Evolutionary conservation across 1,284 basidiomycete species (phyloP), one percentile per base, ranked within the genome.

Genomic region (Ganoderma leucocontextum): DNA sequence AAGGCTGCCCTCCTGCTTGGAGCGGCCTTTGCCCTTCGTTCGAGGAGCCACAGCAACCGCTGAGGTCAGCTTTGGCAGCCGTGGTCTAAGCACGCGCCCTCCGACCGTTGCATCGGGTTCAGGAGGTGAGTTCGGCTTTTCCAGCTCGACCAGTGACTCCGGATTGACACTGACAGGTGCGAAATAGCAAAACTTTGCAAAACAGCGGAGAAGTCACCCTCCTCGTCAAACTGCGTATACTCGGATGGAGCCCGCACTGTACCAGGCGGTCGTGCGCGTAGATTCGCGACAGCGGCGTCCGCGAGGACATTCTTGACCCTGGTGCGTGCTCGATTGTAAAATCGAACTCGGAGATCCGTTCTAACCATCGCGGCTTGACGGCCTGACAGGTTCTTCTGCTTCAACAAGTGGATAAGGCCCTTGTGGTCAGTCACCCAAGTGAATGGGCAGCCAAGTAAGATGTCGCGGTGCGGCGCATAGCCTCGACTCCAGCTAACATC

Each of bases 241-340:
- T 80, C 80, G 5, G 59, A 69, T 2, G 60, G 44, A 0, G 77
- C 73, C 0, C 76, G 63, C 3, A 78, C 72, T 0, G 67, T 73
- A 1, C 78, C 78, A 7, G 60, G 33, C 67, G 63, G 22, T 82
- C 79, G 55, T 78, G 66, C 1, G 64, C 70, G 61, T 82, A 82
- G 8, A 82, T 77, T 4, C 78, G 63, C 0, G 79, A 82, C n/a
- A 82, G 79, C 0, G n/a, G 73, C 77, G 47, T 80, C n/a, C 7
- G 76, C 71, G 1, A 81, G 60, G 6, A 69, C 55, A 62, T 82
- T 82, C 0, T 69, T 69, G n/a, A 68, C 66, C 80, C 80, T 0
- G 77, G 76, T 39, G 81, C 72, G 61, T 82, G 76, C 10, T 69
- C 49, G 5, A 82, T 74, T 5, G 65, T 62, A n/a, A 65, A 77